These are phyloP conservation scores for Lasiodiplodia sp. DNA, from an alignment of 2,329 filamentous ascomycete genomes.

Conservation along the genomic window DNA sequence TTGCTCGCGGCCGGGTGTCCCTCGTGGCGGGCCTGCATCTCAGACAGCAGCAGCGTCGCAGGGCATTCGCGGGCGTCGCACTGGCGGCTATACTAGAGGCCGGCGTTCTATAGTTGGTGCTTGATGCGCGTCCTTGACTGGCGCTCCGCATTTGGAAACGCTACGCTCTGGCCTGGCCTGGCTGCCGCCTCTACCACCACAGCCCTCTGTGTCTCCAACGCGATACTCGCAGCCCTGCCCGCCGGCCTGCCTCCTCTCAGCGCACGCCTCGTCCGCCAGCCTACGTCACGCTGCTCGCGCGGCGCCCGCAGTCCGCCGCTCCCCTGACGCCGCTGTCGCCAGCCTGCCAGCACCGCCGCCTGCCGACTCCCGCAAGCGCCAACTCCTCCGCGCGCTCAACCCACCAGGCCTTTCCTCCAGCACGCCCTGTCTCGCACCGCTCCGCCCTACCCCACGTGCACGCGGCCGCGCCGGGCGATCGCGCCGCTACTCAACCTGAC, in stretches of 20 bases:
- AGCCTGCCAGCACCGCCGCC: constrained; percentile 4
- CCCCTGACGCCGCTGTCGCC: constrained; percentile 15
- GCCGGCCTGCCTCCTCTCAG: background rate
- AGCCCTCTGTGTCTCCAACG: background rate
- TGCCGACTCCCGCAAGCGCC: constrained; percentile 26
- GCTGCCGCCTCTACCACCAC: constrained; percentile 24
- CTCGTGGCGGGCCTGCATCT: constrained; percentile 20
- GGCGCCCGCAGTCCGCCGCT: background rate
- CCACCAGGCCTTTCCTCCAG: background rate
- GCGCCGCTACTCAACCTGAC: constrained; percentile 21
- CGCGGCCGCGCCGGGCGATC: constrained; percentile 23
- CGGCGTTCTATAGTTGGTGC: constrained; percentile 25
- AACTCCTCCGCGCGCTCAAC: constrained; percentile 21
- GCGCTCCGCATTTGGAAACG: constrained; percentile 25
- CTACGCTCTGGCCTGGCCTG: constrained; percentile 14
- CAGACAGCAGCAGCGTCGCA: constrained; percentile 24
- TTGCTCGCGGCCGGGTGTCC: constrained; percentile 11
- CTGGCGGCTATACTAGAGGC: constrained; percentile 25
- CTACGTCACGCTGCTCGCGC: background rate
- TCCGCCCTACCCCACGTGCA: constrained; percentile 28
- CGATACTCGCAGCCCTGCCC: constrained; percentile 18
- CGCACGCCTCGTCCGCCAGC: background rate
- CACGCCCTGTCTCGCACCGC: constrained; percentile 21
- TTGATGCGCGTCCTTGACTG: constrained; percentile 23
- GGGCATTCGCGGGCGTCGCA: constrained; percentile 24